These are phyloP conservation scores for Fusarium lyarnte DNA, from an alignment of 2,329 filamentous ascomycete genomes.

Conservation along the genomic window DNA sequence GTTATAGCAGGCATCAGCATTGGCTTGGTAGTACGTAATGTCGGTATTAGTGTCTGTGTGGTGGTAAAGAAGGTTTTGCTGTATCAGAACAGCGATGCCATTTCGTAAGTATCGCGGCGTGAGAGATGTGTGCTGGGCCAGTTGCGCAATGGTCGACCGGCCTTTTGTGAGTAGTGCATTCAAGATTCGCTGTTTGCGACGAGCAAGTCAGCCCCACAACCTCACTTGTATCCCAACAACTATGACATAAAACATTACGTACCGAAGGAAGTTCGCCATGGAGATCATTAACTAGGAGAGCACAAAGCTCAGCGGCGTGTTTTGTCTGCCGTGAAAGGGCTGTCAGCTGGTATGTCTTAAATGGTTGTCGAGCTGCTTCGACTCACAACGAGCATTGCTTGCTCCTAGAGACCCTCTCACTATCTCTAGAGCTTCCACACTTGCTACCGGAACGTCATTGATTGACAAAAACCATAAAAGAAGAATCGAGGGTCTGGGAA, in stretches of 20 bases:
- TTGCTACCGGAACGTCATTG: conserved; percentile 76
- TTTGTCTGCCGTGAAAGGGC: conserved; percentile 62
- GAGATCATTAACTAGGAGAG: conserved; percentile 86
- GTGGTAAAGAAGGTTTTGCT: conserved; percentile 87
- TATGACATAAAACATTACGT: conserved; percentile 53
- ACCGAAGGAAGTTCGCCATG: conserved; percentile 94
- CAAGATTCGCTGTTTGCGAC: conserved; percentile 77
- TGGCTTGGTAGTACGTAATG: conserved; percentile 83
- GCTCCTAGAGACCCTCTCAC: conserved; percentile 80
- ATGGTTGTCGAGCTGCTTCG: conserved; percentile 28
- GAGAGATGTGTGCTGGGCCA: conserved; percentile 78
- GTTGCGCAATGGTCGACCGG: conserved; percentile 74
- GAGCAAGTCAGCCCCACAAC: conserved; percentile 44
- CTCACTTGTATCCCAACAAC: conserved; percentile 5
- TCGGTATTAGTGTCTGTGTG: conserved; percentile 70
- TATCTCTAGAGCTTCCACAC: conserved; percentile 79
- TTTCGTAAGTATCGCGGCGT: conserved; percentile 79
- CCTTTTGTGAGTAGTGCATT: conserved; percentile 80
- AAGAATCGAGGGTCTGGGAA: conserved; percentile 3
- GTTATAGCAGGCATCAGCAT: conserved; percentile 81
- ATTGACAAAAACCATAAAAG: conserved; percentile 40
- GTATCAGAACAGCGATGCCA: conserved; percentile 84
- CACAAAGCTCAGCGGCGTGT: conserved; percentile 86
- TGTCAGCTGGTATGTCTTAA: conserved; percentile 37
- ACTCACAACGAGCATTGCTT: conserved; percentile 66